Evolutionary conservation across 2,329 filamentous ascomycete genomes (phyloP), one percentile per base, ranked within the genome.

Genomic region (Cucurbitaria berberidis): DNA sequence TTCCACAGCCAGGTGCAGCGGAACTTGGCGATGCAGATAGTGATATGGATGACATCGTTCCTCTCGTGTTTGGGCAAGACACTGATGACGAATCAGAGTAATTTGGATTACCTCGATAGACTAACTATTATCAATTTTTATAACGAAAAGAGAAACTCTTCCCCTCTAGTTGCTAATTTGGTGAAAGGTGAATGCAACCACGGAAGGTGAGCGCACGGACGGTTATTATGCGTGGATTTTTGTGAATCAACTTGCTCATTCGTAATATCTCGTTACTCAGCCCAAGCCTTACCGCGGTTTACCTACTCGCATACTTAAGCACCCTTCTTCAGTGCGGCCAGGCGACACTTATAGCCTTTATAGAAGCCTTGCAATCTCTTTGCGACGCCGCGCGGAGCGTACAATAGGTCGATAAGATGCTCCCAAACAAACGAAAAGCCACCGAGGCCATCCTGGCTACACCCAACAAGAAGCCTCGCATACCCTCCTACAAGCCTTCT

Each of bases 1-100:
- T 64, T 1, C 62, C 65, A 26, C 46, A 48, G 29, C 57, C 63
- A 48, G 43, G 48, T 44, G 52, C 65, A 46, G 57, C 27, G 30
- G 48, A 13, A 15, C 43, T 21, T 9, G 57, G 41, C 29, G 62
- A 57, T 18, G 60, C 48, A 10, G 65, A 66, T 27, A 68, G 65
- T 22, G 69, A 72, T 22, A 68, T 70, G 19, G 69, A 69, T 24
- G 66, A 73, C 51, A 19, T 27, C 22, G 46, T 73, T 26, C 62
- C 66, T 10, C 49, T 75, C 6, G 69, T 73, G 1, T 55, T 75
- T 26, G 72, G 72, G 2, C 70, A 70, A 43, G 72, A 75, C 29
- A 72, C 67, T 1, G 72, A 74, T 42, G 69, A 73, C 2, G 72
- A 75, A 7, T 72, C 69, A 1, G 69, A 73, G 11, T 68, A 54